Percentiles rank a stretch among this genome's conserved stretches.
Conservation (phyloP, 176 grass and related monocot species). For the Eleusine indica region DNA sequence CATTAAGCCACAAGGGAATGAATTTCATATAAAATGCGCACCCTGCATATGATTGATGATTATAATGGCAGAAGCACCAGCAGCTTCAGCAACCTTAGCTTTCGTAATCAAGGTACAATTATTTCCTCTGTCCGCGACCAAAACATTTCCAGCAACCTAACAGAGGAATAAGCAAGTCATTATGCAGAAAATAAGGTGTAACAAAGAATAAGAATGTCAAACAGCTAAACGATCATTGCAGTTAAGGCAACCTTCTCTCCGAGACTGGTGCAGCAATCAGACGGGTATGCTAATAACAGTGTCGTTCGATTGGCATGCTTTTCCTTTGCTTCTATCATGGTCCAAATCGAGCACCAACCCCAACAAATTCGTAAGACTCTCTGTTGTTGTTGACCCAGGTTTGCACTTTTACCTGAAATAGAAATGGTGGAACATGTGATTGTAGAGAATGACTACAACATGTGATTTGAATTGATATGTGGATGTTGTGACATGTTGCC, state of each 20-base stretch:
- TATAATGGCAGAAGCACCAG: slow-evolving; percentile 95
- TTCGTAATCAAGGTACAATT: slow-evolving; percentile 85
- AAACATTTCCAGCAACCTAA: slow-evolving; percentile 76
- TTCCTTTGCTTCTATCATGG: slow-evolving; percentile 81
- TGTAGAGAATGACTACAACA: too few relatives aligned
- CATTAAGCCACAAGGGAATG: neutral
- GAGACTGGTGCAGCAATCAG: slow-evolving; percentile 63
- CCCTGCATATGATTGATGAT: slow-evolving; percentile 83
- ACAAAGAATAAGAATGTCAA: slow-evolving; percentile 5
- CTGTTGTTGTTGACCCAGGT: slow-evolving; percentile 68
- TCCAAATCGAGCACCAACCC: slow-evolving; percentile 93
- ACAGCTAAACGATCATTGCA: slow-evolving; percentile 6
- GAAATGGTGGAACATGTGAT: too few relatives aligned
- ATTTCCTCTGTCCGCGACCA: slow-evolving; percentile 74
- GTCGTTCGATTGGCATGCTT: slow-evolving; percentile 69
- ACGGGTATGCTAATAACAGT: slow-evolving; percentile 65
- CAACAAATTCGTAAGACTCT: slow-evolving; percentile 81
- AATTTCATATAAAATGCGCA: slow-evolving; percentile 34
- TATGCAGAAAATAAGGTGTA: neutral
- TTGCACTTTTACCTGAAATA: slow-evolving; percentile 64
- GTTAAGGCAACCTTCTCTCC: slow-evolving; percentile 57
- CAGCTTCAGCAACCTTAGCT: slow-evolving; percentile 70
- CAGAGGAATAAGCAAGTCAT: slow-evolving; percentile 18
- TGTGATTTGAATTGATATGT: slow-evolving; percentile 30
- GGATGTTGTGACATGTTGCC: too few relatives aligned